A percentile compares a stretch with the other conserved stretches of the same genome.
Evolutionary conservation across 106 monocot species (phyloP).

Genomic region (Dendrobium officinale): DNA sequence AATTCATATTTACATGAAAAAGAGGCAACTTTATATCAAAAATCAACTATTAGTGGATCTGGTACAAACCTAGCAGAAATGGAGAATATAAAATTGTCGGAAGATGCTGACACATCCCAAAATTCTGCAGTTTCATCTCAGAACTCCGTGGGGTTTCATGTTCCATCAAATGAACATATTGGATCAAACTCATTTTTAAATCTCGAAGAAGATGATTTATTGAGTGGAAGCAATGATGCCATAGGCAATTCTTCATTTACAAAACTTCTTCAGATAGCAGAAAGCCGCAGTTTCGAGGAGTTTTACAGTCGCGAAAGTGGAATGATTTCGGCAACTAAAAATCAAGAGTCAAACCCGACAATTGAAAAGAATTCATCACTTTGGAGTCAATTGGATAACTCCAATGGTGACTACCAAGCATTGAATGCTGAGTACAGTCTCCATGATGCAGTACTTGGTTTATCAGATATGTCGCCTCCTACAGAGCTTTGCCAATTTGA

Average conservation of each 20-base stretch:
- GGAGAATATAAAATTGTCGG: conserved; percentile 26
- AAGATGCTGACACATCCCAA: conserved; percentile 44
- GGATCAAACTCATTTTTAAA: neutral
- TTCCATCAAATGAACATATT: conserved; percentile 14
- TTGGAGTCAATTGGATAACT: neutral
- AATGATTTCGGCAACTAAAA: conserved; percentile 9
- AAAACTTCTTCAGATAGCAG: conserved; percentile 51
- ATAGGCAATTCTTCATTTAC: conserved; percentile 44
- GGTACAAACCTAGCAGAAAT: conserved; percentile 21
- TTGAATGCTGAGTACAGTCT: neutral
- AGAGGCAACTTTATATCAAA: conserved; percentile 11
- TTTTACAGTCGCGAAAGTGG: conserved; percentile 2
- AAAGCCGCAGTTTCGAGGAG: conserved; percentile 11
- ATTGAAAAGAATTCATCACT: conserved; percentile 1
- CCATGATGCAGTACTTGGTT: neutral
- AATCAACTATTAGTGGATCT: conserved; percentile 25
- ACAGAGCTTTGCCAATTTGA: neutral
- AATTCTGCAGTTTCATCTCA: conserved; percentile 47
- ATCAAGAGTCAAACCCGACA: neutral
- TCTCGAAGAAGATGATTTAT: conserved; percentile 9
- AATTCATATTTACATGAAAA: neutral
- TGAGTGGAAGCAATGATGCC: conserved; percentile 11
- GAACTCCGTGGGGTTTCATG: conserved; percentile 24
- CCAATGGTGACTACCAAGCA: conserved; percentile 1
- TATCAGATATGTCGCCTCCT: conserved; percentile 2